Percentiles rank a stretch among this genome's conserved stretches.
phyloP scores from a whole-genome alignment of 345 rosid species.

The Salix udensis region DNA sequence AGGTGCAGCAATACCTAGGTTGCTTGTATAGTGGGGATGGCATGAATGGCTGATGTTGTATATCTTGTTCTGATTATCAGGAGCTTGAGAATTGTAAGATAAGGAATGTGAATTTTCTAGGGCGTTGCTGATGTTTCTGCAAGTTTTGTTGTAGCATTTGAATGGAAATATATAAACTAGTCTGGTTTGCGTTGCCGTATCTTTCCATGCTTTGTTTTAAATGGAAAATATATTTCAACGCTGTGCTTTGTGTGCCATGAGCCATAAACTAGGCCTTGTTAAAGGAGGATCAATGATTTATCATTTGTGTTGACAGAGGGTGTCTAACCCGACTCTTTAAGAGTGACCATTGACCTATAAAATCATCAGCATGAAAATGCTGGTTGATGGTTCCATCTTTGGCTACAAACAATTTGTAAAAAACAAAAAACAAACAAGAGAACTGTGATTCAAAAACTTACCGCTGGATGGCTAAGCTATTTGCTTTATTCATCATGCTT shows the following conservation, averaged over 20 bases:
- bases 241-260: neutral
- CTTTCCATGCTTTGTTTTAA: neutral
- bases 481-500: too few species aligned
- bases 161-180: slow-evolving; percentile 15
- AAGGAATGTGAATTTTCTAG: slow-evolving; percentile 10
- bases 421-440: too few species aligned
- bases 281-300: too few species aligned
- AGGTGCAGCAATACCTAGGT: neutral
- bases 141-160: slow-evolving; percentile 17
- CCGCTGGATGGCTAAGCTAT: too few species aligned
- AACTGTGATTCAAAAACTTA: too few species aligned
- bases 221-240: neutral
- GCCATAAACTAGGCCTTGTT: neutral
- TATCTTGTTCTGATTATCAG: slow-evolving; percentile 13
- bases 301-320: too few species aligned
- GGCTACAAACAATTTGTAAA: too few species aligned
- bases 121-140: slow-evolving; percentile 1
- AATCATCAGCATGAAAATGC: too few species aligned
- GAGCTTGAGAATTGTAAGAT: slow-evolving; percentile 7
- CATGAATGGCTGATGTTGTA: slow-evolving; percentile 5
- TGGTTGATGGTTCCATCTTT: too few species aligned
- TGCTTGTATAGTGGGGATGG: slow-evolving; percentile 7
- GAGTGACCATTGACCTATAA: too few species aligned
- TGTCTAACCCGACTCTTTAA: too few species aligned
- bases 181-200: neutral